Evolutionary conservation across 306 rosid genomes (phyloP).

Genomic region (Clitoria ternatea): DNA sequence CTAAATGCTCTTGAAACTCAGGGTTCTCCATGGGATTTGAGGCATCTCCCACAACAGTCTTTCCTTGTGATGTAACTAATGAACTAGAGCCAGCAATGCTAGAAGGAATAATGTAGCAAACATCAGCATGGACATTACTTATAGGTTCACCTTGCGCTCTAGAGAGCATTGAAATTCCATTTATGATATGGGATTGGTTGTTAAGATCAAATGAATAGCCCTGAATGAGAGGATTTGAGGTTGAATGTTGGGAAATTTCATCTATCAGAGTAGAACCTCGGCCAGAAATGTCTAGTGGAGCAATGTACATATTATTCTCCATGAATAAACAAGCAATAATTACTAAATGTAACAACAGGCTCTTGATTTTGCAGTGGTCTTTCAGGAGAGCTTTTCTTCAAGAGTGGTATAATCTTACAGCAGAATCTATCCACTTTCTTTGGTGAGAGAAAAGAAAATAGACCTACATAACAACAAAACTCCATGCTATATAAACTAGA

Average conservation of each 20-base stretch:
- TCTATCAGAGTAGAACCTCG: slow-evolving; percentile 29
- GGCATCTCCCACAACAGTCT: slow-evolving; percentile 26
- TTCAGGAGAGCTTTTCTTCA: slow-evolving; percentile 17
- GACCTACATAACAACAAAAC: not conserved
- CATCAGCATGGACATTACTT: slow-evolving; percentile 12
- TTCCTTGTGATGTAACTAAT: slow-evolving; percentile 32
- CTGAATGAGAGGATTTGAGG: slow-evolving; percentile 39
- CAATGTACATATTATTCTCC: slow-evolving; percentile 42
- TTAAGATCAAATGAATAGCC: slow-evolving; percentile 42
- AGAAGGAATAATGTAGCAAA: slow-evolving; percentile 22
- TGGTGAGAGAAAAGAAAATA: not conserved
- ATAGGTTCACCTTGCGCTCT: slow-evolving; percentile 31
- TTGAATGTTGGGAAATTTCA: slow-evolving; percentile 34
- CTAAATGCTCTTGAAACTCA: slow-evolving; percentile 39
- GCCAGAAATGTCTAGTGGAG: slow-evolving; percentile 25
- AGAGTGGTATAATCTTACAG: not conserved
- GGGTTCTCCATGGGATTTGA: slow-evolving; percentile 30
- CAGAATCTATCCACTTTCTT: not conserved
- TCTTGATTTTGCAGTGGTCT: slow-evolving; percentile 1
- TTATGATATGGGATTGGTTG: slow-evolving; percentile 30
- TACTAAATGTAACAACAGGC: not conserved
- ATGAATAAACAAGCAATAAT: slow-evolving; percentile 6
- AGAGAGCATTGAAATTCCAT: slow-evolving; percentile 39
- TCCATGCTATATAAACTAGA: not conserved
- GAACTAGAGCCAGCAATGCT: slow-evolving; percentile 26